A percentile compares a stretch with the other conserved stretches of the same genome.
Conservation (phyloP, 306 rosid species). For the Cajanus cajan region DNA sequence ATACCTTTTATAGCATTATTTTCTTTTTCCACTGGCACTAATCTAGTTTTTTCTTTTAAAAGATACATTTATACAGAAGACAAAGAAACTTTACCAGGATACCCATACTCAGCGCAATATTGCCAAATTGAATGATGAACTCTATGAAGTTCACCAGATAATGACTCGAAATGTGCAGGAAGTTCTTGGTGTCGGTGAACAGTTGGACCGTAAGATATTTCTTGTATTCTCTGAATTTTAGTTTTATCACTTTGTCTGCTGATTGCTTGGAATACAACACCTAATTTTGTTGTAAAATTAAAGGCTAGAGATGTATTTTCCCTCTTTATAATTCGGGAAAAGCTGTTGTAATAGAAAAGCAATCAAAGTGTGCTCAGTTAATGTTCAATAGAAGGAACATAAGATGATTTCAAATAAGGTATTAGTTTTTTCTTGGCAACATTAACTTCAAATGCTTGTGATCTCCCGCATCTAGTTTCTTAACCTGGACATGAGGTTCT, state of each 20-base stretch:
- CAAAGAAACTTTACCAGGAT: slow-evolving; percentile 97
- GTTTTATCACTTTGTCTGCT: slow-evolving; percentile 20
- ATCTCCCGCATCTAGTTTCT: background rate
- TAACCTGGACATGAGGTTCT: background rate
- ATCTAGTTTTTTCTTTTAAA: slow-evolving; percentile 26
- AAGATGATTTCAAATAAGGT: slow-evolving; percentile 1
- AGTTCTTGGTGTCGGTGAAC: slow-evolving; percentile 99
- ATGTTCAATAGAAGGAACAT: slow-evolving; percentile 14
- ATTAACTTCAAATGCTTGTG: slow-evolving; percentile 6
- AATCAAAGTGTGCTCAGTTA: background rate
- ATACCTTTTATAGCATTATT: slow-evolving; percentile 6
- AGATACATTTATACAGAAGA: slow-evolving; percentile 96
- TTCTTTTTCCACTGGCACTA: slow-evolving; percentile 20
- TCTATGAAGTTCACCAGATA: slow-evolving; percentile 97
- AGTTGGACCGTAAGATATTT: slow-evolving; percentile 90
- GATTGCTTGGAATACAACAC: slow-evolving; percentile 6
- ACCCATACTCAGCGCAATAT: slow-evolving; percentile 95
- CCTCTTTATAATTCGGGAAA: slow-evolving; percentile 3
- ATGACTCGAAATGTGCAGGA: slow-evolving; percentile 99
- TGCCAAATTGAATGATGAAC: slow-evolving; percentile 96
- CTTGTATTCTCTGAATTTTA: slow-evolving; percentile 29
- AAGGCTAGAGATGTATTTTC: background rate
- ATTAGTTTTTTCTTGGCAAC: background rate
- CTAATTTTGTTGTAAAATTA: background rate
- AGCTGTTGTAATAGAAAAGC: background rate